phyloP scores from a whole-genome alignment of 2,329 filamentous ascomycete genomes.

The Hirsutella rhossiliensis region DNA sequence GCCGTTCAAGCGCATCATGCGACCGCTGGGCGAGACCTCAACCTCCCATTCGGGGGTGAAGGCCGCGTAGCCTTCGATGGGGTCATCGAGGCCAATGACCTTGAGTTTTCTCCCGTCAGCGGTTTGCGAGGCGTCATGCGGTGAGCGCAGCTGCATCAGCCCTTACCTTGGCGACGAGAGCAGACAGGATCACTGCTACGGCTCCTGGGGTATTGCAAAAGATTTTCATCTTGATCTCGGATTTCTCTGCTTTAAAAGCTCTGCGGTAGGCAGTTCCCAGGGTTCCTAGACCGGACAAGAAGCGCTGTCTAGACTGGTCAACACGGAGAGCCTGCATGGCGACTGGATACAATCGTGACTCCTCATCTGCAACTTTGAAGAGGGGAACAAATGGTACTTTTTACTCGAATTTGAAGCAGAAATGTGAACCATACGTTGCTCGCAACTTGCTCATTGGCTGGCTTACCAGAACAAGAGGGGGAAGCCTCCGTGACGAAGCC shows the following conservation, averaged over 20 bases:
- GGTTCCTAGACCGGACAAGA: background rate
- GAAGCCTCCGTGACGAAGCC: too few relatives aligned
- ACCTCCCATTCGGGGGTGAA: constrained; percentile 5
- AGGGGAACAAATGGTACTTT: too few relatives aligned
- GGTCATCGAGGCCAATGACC: background rate
- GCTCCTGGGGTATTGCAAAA: background rate
- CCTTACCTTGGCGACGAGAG: background rate
- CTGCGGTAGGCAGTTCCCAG: background rate
- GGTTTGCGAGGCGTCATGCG: too few relatives aligned
- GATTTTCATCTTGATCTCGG: too few relatives aligned
- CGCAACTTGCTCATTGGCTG: too few relatives aligned
- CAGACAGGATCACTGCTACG: background rate
- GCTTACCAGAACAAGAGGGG: too few relatives aligned
- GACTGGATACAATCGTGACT: too few relatives aligned
- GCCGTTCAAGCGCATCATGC: constrained; percentile 6
- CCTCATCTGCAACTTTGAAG: too few relatives aligned
- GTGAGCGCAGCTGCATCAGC: too few relatives aligned
- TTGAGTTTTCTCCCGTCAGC: background rate
- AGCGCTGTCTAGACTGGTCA: background rate
- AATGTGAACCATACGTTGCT: too few relatives aligned
- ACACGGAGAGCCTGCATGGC: too few relatives aligned
- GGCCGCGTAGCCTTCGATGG: background rate
- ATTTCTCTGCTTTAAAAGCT: background rate
- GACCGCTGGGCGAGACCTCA: constrained; percentile 5
- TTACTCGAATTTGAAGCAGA: too few relatives aligned